A percentile compares a stretch with the other conserved stretches of the same genome.
Conservation (phyloP, 23 red algal genomes). For the Agarophyton chilense region DNA sequence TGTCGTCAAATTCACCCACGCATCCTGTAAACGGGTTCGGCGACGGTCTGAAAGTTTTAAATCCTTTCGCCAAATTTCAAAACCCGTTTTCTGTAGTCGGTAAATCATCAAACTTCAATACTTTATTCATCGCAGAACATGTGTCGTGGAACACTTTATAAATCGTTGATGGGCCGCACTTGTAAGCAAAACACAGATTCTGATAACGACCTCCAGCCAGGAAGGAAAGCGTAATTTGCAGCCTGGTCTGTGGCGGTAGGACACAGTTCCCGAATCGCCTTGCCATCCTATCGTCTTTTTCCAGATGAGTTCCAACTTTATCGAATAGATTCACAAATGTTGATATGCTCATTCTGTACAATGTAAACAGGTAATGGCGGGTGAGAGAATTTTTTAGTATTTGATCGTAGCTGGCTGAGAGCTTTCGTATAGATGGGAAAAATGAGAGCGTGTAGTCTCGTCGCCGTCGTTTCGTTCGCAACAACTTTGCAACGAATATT, state of each 20-base stretch:
- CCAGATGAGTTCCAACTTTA: neutral
- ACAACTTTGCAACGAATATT: too few relatives aligned
- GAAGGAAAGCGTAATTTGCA: neutral
- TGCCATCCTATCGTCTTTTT: neutral
- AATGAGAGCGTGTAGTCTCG: neutral
- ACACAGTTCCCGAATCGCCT: neutral
- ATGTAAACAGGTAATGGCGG: neutral
- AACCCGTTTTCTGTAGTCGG: too few relatives aligned
- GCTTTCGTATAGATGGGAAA: neutral
- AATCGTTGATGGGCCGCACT: neutral
- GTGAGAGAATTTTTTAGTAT: neutral
- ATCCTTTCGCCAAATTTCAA: too few relatives aligned
- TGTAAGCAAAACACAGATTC: neutral
- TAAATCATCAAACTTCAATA: too few relatives aligned
- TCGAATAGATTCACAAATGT: neutral
- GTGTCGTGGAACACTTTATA: too few relatives aligned
- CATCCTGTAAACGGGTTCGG: neutral
- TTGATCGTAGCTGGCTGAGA: neutral
- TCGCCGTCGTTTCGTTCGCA: too few relatives aligned
- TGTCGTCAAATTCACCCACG: neutral
- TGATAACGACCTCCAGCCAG: neutral
- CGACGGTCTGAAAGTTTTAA: too few relatives aligned
- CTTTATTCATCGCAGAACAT: too few relatives aligned
- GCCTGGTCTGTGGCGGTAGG: neutral
- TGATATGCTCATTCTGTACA: neutral